A percentile compares a stretch with the other conserved stretches of the same genome.
Conservation (phyloP, 1,139 yeast genomes). For the Pichia sp. region DNA sequence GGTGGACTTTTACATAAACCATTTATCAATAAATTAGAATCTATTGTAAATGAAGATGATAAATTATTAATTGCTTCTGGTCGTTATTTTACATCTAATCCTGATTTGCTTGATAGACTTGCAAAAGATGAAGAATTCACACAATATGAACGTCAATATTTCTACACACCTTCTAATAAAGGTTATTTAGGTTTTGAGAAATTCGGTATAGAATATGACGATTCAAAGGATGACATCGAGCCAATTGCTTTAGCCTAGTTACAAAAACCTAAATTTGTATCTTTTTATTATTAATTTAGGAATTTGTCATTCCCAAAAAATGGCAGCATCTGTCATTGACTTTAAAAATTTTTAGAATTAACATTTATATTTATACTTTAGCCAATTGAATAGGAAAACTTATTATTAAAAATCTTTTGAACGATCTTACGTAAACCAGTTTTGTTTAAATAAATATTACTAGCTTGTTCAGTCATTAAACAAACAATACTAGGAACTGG, state of each 20-base stretch:
- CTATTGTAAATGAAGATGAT: slow-evolving; percentile 25
- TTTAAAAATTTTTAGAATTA: too few relatives aligned
- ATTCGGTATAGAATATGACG: slow-evolving; percentile 20
- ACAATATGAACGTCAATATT: slow-evolving; percentile 25
- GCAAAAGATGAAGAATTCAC: slow-evolving; percentile 33
- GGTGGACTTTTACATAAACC: slow-evolving; percentile 35
- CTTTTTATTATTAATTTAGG: slow-evolving; percentile 28
- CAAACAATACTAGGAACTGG: too few relatives aligned
- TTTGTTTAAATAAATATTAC: too few relatives aligned
- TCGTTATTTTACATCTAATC: slow-evolving; percentile 38
- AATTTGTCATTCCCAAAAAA: too few relatives aligned
- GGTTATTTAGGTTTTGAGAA: slow-evolving; percentile 22
- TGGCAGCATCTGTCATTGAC: too few relatives aligned
- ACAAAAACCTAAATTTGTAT: slow-evolving; percentile 18
- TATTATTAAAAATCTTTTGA: too few relatives aligned
- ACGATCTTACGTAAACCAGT: too few relatives aligned
- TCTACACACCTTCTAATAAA: slow-evolving; percentile 22
- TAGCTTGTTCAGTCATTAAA: too few relatives aligned
- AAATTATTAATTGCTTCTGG: slow-evolving; percentile 35
- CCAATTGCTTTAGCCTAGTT: slow-evolving; percentile 2
- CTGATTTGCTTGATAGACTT: slow-evolving; percentile 37
- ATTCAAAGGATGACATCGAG: slow-evolving; percentile 8
- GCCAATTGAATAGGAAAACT: too few relatives aligned
- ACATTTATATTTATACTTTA: too few relatives aligned
- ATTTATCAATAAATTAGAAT: slow-evolving; percentile 10